These are phyloP conservation scores for Penicillium hordei DNA, from an alignment of 2,329 filamentous ascomycete genomes.

Conservation along the genomic window DNA sequence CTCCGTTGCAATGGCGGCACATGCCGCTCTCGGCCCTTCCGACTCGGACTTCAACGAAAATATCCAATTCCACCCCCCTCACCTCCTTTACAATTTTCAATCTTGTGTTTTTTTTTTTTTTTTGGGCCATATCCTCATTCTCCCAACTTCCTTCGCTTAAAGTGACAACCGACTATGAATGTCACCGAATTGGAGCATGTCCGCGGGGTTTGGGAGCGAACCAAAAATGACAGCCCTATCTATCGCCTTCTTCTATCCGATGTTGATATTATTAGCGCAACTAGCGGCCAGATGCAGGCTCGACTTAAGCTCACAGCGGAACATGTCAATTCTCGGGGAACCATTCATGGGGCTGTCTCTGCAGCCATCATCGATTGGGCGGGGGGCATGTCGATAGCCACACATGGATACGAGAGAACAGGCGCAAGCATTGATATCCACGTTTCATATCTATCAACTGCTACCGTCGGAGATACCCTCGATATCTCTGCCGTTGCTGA, in stretches of 20 bases:
- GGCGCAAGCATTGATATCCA: slow-evolving; percentile 11
- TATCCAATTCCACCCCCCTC: too few species aligned
- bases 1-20: neutral
- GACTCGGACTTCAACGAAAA: neutral
- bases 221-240: slow-evolving; percentile 10
- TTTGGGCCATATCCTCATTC: neutral
- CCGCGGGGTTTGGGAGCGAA: slow-evolving; percentile 10
- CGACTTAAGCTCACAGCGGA: slow-evolving; percentile 10
- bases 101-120: neutral
- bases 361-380: slow-evolving; percentile 12
- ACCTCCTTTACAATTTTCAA: neutral
- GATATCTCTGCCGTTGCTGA: slow-evolving; percentile 8
- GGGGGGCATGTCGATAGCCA: slow-evolving; percentile 10
- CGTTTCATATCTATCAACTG: slow-evolving; percentile 10
- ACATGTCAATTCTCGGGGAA: slow-evolving; percentile 11
- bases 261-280: slow-evolving; percentile 7
- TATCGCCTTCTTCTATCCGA: slow-evolving; percentile 8
- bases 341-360: slow-evolving; percentile 10
- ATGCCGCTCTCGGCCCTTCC: neutral
- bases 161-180: neutral
- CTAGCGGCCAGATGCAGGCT: slow-evolving; percentile 6
- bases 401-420: slow-evolving; percentile 9
- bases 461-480: slow-evolving; percentile 1
- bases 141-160: neutral
- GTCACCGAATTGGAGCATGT: slow-evolving; percentile 5